Evolutionary conservation across 2,329 filamentous ascomycete species (phyloP).

Genomic region (Grosmannia huntii): DNA sequence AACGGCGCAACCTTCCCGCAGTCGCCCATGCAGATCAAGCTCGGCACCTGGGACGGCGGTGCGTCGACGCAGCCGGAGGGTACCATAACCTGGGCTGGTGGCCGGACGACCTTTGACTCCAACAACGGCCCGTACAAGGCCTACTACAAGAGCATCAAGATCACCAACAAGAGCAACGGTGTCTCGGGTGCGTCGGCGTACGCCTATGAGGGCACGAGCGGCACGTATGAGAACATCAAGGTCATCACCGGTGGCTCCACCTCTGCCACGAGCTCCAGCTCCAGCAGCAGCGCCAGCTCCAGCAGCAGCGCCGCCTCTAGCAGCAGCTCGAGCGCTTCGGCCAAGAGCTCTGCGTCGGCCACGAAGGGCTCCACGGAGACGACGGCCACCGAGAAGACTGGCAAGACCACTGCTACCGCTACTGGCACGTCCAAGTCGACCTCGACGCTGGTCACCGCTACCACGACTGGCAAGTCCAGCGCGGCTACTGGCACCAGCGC

Average conservation of each 20-base stretch:
- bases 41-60: conserved; percentile 45
- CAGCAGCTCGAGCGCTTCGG: conserved; percentile 15
- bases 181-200: conserved; percentile 36
- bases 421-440: conserved; percentile 11
- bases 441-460: conserved; percentile 6
- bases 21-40: conserved; percentile 54
- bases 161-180: conserved; percentile 42
- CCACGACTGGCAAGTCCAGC: conserved; percentile 20
- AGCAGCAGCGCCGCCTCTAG: conserved; percentile 14
- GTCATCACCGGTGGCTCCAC: conserved; percentile 25
- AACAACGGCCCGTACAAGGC: conserved; percentile 39
- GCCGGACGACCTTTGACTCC: conserved; percentile 36
- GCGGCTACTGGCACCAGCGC: conserved; percentile 5
- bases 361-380: conserved; percentile 13
- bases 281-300: not conserved
- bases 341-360: not conserved
- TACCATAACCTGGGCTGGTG: conserved; percentile 56
- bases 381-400: conserved; percentile 2
- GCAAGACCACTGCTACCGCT: conserved; percentile 15
- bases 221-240: conserved; percentile 38
- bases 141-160: conserved; percentile 43
- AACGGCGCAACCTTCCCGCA: conserved; percentile 52
- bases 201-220: conserved; percentile 35
- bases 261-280: conserved; percentile 2
- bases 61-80: conserved; percentile 35